Evolutionary conservation across 1,284 basidiomycete genomes (phyloP), one percentile per base, ranked within the genome.

Genomic region (Athelia sp.): DNA sequence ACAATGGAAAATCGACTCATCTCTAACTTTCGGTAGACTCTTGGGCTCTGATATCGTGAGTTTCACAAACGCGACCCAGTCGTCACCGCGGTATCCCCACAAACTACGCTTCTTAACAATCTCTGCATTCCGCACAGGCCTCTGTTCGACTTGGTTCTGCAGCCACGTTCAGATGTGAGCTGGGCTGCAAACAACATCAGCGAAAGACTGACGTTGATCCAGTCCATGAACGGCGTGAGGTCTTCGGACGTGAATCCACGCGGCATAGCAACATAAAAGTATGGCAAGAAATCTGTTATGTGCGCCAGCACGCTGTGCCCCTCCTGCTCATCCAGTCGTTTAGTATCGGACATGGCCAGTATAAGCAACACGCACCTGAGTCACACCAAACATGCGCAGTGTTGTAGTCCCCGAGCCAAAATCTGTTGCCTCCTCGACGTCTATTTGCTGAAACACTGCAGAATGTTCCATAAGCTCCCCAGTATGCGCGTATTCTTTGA

Each of bases 381-480:
- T 97, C 3, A 97, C 89, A 43, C 94, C 94, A 65, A 87, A 98
- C 70, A 97, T 82, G 35, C 90, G 76, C 29, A 97, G 59, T 43
- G 75, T 76, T 0, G 79, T 73, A 1, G 67, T 71, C 21, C 73
- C 72, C 4, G 67, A 75, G 15, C 42, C 50, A 4, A 58, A 58
- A 52, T 87, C 84, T 3, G 75, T 75, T 2, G 82, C 73, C 52
- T 90, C 84, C 56, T 95, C 90, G 10, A 98, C 77, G 55, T 98
- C 95, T 51, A 94, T 94, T 65, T 98, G 95, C 64, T 98, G 94
- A 59, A 98, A 97, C 15, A 87, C 88, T 90, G 51, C 2, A 40
- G 32, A n/a, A 10, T 31, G 9, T 2, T 4, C 45, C 40, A 14
- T 44, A 40, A 34, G 50, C 31, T n/a, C 48, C 21, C 46, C 44